phyloP scores from a whole-genome alignment of 2,329 filamentous ascomycete genomes.

The Aureobasidium sp. region DNA sequence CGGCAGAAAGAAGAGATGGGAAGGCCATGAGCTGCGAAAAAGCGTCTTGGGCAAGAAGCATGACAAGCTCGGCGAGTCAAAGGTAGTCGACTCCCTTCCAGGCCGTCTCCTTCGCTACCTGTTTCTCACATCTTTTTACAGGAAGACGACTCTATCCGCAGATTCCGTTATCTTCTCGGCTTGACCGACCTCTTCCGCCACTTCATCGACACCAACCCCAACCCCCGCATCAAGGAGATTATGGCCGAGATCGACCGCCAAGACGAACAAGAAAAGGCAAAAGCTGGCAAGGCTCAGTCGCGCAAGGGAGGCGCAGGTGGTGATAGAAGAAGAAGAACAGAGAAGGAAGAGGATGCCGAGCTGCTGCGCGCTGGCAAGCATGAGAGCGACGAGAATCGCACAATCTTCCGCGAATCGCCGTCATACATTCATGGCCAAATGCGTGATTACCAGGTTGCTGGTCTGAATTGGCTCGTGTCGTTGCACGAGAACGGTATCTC shows the following conservation, averaged over 20 bases:
- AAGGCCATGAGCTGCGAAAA: constrained; percentile 82
- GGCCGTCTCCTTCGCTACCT: not conserved
- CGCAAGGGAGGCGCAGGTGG: constrained; percentile 79
- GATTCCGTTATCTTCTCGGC: constrained; percentile 90
- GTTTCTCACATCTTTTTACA: constrained; percentile 29
- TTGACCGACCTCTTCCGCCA: constrained; percentile 96
- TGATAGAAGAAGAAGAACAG: constrained; percentile 76
- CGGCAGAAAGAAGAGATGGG: constrained; percentile 75
- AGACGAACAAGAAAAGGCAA: constrained; percentile 65
- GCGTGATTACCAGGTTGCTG: constrained; percentile 94
- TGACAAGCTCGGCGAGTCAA: constrained; percentile 82
- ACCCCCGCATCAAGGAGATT: constrained; percentile 88
- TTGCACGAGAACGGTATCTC: constrained; percentile 98
- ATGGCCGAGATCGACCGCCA: constrained; percentile 92
- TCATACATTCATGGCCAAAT: constrained; percentile 81
- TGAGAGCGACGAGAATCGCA: constrained; percentile 70
- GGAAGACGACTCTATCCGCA: constrained; percentile 91
- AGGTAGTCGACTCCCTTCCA: constrained; percentile 36
- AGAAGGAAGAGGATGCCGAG: constrained; percentile 97
- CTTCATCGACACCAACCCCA: constrained; percentile 96
- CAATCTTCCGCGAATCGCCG: constrained; percentile 89
- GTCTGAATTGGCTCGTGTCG: constrained; percentile 95
- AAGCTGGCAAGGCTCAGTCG: constrained; percentile 63
- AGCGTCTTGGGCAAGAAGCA: constrained; percentile 95
- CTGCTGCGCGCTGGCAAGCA: constrained; percentile 77